Conservation (phyloP, 2,329 filamentous ascomycete genomes). For the Beauveria brongniartii region DNA sequence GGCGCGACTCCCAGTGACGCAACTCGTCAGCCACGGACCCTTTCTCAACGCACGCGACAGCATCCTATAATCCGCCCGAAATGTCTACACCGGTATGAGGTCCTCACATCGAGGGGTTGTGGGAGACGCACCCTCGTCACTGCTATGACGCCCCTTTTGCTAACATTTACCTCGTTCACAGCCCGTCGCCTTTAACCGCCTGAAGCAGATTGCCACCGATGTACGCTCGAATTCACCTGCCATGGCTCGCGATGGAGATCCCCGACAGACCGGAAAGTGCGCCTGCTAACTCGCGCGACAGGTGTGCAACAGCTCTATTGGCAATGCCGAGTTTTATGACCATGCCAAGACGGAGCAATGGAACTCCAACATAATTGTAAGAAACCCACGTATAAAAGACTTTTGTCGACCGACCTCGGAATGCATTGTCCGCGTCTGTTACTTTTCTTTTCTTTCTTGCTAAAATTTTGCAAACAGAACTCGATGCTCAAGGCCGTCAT, state of each 20-base stretch:
- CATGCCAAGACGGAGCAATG: constrained; percentile 77
- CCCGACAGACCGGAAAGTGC: background rate
- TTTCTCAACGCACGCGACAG: background rate
- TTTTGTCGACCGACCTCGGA: background rate
- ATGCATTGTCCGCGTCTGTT: background rate
- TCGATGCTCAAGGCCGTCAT: constrained; percentile 70
- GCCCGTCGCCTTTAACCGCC: constrained; percentile 68
- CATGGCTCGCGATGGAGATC: background rate
- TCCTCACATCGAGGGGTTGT: no score
- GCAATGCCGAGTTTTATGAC: constrained; percentile 70
- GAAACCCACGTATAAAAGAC: background rate
- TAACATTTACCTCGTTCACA: constrained; percentile 27
- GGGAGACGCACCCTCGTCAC: background rate
- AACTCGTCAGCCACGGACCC: background rate
- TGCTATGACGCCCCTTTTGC: constrained; percentile 7
- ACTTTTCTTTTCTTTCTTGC: background rate
- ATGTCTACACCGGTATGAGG: constrained; percentile 31
- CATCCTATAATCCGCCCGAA: constrained; percentile 13
- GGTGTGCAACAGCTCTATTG: constrained; percentile 77
- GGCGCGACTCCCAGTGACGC: background rate
- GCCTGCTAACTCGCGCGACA: constrained; percentile 28
- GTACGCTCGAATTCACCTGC: constrained; percentile 38
- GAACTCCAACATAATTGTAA: constrained; percentile 90
- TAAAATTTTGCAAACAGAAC: constrained; percentile 42
- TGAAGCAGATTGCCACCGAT: constrained; percentile 80